Evolutionary conservation across 208 protist genomes (phyloP), one percentile per base, ranked within the genome.

Genomic region (Trypanosoma cruzi): DNA sequence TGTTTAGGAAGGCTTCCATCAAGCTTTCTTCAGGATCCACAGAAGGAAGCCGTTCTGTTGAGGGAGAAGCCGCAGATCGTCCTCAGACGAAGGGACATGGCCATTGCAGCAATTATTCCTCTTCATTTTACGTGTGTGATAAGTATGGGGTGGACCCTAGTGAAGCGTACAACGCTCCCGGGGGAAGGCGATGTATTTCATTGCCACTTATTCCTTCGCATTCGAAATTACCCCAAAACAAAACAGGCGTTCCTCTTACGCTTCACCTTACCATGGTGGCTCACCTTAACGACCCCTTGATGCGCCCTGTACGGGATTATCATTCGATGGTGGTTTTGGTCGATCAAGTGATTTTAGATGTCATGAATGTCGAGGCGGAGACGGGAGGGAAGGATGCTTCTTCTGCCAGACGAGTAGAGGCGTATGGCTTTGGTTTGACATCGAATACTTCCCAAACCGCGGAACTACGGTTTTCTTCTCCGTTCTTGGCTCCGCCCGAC

Each of bases 391-490:
- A 59, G 37, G 68, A 56, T 64, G 42, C 16, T 13, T 6, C 37
- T 32, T 11, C 24, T 52, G 52, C 58, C 10, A 77, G 65, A 48
- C 32, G 55, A 1, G 80, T 87, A 22, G 68, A 72, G 1, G 68
- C 77, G 5, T 90, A 90, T 71, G 79, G 72, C 10, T 87, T 84
- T 52, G 82, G 81, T 13, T 84, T 86, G 68, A 88, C 85, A 26
- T 81, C 82, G 29, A 82, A 91, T 68, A 82, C 59, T 7, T 55
- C 75, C 44, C 20, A 58, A 26, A 80, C 48, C 28, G 46, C 16
- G 10, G 75, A 63, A 37, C 32, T 67, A n/a, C 26, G 36, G 50
- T 65, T 34, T 26, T 32, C 48, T 57, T 75, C 75, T 7, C 60
- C 54, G 24, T 61, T 73, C 48, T 29, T 75, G 8, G 46, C 63